Percentiles rank a stretch among this genome's conserved stretches.
Conservation (phyloP, 2,329 filamentous ascomycete genomes). For the Gnomoniopsis smithogilvyi region DNA sequence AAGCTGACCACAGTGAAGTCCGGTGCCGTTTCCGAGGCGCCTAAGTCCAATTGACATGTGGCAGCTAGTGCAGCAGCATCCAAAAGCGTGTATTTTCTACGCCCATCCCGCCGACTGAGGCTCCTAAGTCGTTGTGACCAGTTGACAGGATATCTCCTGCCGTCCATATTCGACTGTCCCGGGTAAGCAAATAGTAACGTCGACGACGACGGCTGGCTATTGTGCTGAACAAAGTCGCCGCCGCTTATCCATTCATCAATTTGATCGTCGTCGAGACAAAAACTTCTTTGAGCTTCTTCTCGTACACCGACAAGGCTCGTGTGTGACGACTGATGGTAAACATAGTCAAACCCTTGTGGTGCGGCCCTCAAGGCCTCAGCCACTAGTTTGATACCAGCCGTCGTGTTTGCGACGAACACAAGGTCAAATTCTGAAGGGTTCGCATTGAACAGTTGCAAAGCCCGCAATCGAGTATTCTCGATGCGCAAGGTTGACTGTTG, state of each 20-base stretch:
- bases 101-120: background rate
- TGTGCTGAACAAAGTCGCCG: conserved; percentile 27
- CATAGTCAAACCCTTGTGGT: conserved; percentile 73
- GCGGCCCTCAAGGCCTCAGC: conserved; percentile 70
- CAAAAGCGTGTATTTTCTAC: conserved; percentile 64
- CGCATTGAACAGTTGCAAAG: conserved; percentile 76
- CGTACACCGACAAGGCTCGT: conserved; percentile 83
- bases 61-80: conserved; percentile 82
- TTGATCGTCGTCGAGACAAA: conserved; percentile 64
- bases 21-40: conserved; percentile 57
- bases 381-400: conserved; percentile 80
- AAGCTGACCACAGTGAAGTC: conserved; percentile 88
- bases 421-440: conserved; percentile 80
- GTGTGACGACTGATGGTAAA: conserved; percentile 80
- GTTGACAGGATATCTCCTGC: conserved; percentile 65
- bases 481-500: conserved; percentile 72
- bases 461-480: conserved; percentile 69
- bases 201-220: conserved; percentile 19
- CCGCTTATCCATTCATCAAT: conserved; percentile 63
- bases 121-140: conserved; percentile 58
- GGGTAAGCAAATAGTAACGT: conserved; percentile 70
- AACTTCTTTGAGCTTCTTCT: conserved; percentile 62
- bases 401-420: conserved; percentile 86
- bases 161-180: conserved; percentile 92
- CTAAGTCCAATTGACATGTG: conserved; percentile 72